Percentiles rank a stretch among this genome's conserved stretches.
Evolutionary conservation across 768 basidiomycete genomes (phyloP).

Genomic region (Lentinula detonsa): DNA sequence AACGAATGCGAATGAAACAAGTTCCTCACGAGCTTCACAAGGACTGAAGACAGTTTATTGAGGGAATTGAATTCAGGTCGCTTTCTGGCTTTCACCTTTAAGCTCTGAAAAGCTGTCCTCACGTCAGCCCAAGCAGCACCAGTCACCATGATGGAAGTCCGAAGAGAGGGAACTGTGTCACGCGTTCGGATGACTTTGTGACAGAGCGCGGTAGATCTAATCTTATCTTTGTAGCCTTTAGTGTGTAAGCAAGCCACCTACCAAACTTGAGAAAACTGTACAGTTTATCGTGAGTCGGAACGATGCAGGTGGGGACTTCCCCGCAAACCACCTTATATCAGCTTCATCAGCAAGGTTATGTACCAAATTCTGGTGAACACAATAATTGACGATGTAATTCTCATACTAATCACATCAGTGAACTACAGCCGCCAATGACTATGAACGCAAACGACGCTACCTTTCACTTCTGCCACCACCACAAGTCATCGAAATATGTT

Average conservation of each 20-base stretch:
- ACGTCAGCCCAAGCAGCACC: not conserved
- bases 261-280: not conserved
- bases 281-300: not conserved
- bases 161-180: not conserved
- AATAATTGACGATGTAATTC: not conserved
- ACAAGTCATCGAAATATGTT: constrained; percentile 77
- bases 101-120: not conserved
- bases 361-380: not conserved
- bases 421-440: constrained; percentile 23
- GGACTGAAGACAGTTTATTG: not conserved
- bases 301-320: not conserved
- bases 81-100: not conserved
- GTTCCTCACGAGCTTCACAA: not conserved
- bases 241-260: not conserved
- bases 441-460: constrained; percentile 68
- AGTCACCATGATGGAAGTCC: not conserved
- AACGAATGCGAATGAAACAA: too few relatives aligned
- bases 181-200: not conserved
- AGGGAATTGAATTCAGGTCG: not conserved
- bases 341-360: not conserved
- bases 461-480: constrained; percentile 58
- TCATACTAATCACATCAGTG: not conserved
- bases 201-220: not conserved
- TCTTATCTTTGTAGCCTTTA: not conserved
- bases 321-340: not conserved